These are phyloP conservation scores for Salix koriyanagi DNA, from an alignment of 345 rosid species.

Conservation along the genomic window DNA sequence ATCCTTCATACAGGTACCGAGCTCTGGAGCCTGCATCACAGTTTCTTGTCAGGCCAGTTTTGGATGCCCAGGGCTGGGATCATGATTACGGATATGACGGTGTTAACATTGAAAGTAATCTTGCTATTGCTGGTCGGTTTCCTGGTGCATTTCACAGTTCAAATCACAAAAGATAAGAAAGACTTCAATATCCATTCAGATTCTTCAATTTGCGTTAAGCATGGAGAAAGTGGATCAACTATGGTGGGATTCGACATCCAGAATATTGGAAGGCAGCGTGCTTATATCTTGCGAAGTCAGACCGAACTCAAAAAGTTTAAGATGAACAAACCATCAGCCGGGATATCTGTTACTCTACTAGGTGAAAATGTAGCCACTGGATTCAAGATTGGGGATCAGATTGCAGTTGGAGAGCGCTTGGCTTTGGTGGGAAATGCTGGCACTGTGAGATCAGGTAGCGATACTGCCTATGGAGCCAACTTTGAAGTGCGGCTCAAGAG, in stretches of 20 bases:
- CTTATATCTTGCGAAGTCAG: slow-evolving; percentile 77
- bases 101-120: slow-evolving; percentile 67
- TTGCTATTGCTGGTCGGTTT: slow-evolving; percentile 57
- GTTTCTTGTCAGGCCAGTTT: slow-evolving; percentile 81
- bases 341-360: slow-evolving; percentile 70
- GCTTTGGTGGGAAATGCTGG: slow-evolving; percentile 84
- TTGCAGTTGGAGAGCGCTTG: slow-evolving; percentile 69
- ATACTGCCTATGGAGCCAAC: slow-evolving; percentile 86
- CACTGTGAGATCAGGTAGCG: slow-evolving; percentile 67
- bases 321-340: slow-evolving; percentile 70
- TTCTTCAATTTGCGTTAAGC: slow-evolving; percentile 75
- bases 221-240: slow-evolving; percentile 74
- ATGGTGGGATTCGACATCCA: slow-evolving; percentile 98
- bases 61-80: slow-evolving; percentile 97
- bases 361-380: slow-evolving; percentile 88
- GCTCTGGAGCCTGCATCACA: slow-evolving; percentile 82
- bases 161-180: slow-evolving; percentile 93
- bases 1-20: slow-evolving; percentile 83
- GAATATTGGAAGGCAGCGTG: slow-evolving; percentile 89
- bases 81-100: slow-evolving; percentile 99
- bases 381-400: slow-evolving; percentile 80
- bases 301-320: slow-evolving; percentile 72
- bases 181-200: slow-evolving; percentile 91
- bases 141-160: slow-evolving; percentile 75
- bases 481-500: slow-evolving; percentile 76